Base-by-base conservation (phyloP, 2,329 filamentous ascomycete species). In the Fusarium sp. region DNA sequence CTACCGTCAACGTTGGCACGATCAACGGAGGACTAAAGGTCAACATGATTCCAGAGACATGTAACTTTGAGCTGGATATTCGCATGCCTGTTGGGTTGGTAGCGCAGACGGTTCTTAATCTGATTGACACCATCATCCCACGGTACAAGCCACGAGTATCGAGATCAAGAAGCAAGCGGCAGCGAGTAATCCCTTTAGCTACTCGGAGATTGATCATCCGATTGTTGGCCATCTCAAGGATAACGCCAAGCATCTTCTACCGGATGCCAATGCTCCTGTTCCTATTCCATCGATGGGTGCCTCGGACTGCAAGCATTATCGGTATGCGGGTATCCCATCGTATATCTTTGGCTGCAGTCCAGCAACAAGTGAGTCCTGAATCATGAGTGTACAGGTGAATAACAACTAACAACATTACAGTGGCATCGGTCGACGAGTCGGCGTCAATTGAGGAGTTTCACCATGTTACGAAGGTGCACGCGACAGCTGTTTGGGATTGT, bases 341-440 rank as follows among this genome's bases (percentile, higher is more conserved):
- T 59, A 56, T 15, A 37, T 54, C 15, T 59, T 44, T 21, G 48
- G 56, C 16, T 59, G 56, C 12, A 55, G 56, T 21, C 56, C 56
- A 21, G 21, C 9, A 10, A 55, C 56, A 29, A 59, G 56, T 55
- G 23, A 55, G 56, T 46, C 2, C 4, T n/a, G 4, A 15, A 11
- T 24, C 5, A 11, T 31, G 3, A 9, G 12, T 6, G 5, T 2
- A 15, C 6, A 15, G 8, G 6, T 4, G 3, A 6, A 6, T n/a
- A 33, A 16, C 29, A 15, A 26, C 18, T 41, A 4, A 56, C 6
- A 8, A 1, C 5, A 15, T 11, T 2, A 7, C 7, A 56, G 50
- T 60, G 57, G 57, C 57, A 5, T 46, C 57, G 13, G 23, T 47
- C 13, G 16, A 42, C 16, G 50, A 60, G 23, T 41, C 41, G 6